A percentile compares a stretch with the other conserved stretches of the same genome.
Conservation (phyloP, 495 filamentous ascomycete genomes). For the Geoglossum glabrum region DNA sequence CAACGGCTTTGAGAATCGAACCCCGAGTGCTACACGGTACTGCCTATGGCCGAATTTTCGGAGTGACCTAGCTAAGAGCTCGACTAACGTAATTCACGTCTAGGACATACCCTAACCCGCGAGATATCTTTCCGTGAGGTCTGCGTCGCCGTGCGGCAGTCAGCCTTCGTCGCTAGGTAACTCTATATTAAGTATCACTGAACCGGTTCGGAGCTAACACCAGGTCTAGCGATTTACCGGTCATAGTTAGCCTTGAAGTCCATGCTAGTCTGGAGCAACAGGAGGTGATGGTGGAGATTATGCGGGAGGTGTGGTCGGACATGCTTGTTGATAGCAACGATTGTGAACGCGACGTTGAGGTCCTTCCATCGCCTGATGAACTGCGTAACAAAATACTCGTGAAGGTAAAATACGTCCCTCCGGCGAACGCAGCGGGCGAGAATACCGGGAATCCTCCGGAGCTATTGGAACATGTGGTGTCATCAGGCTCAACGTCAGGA, state of each 20-base stretch:
- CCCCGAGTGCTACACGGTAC: constrained; percentile 4
- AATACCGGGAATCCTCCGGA: background rate
- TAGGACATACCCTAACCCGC: constrained; percentile 81
- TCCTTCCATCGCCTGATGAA: constrained; percentile 43
- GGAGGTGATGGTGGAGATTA: constrained; percentile 74
- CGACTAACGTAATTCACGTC: constrained; percentile 56
- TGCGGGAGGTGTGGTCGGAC: constrained; percentile 54
- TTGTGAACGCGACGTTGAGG: constrained; percentile 17
- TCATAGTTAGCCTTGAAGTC: constrained; percentile 81
- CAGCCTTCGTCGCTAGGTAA: constrained; percentile 44
- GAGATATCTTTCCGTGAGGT: constrained; percentile 71
- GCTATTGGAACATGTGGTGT: background rate
- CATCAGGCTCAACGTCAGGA: constrained; percentile 11
- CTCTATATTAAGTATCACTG: background rate
- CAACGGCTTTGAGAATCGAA: background rate
- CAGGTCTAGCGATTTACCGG: constrained; percentile 32
- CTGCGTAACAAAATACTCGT: constrained; percentile 65
- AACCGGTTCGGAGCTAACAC: background rate
- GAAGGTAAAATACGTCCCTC: constrained; percentile 61
- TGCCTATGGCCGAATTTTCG: background rate
- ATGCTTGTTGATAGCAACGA: constrained; percentile 37
- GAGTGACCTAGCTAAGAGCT: background rate
- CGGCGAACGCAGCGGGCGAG: constrained; percentile 9
- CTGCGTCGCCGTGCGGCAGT: constrained; percentile 55
- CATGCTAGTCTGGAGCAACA: constrained; percentile 65